Evolutionary conservation across 139 green algal genomes (phyloP).

Genomic region (Micractinium conductrix): DNA sequence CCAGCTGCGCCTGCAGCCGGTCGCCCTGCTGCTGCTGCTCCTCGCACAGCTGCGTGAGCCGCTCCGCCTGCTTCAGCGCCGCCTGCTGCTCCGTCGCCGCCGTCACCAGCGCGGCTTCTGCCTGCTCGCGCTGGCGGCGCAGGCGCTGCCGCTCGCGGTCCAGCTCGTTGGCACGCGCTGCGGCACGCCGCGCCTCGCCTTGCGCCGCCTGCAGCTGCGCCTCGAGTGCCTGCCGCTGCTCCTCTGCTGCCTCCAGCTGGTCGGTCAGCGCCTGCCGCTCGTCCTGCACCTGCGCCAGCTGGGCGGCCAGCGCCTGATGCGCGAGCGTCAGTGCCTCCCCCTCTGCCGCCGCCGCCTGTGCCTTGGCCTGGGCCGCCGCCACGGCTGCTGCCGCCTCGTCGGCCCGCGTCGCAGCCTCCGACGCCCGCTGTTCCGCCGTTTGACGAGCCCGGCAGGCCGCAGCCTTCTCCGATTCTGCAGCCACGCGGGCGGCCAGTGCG

Average conservation of each 20-base stretch:
- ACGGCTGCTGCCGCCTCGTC: background rate
- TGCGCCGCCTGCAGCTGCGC: background rate
- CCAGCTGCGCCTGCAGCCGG: constrained; percentile 3
- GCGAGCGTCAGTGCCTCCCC: background rate
- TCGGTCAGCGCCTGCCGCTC: background rate
- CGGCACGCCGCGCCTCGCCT: background rate
- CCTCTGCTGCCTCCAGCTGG: background rate
- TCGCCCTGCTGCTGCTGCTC: constrained; percentile 18
- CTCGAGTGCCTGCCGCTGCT: background rate
- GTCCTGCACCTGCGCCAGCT: background rate
- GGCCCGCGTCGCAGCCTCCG: background rate
- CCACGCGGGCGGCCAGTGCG: background rate
- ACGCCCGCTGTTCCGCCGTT: background rate
- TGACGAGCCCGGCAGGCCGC: background rate
- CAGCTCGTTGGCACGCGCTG: background rate
- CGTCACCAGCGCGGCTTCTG: background rate
- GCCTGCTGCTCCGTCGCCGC: constrained; percentile 24
- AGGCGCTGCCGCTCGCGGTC: background rate
- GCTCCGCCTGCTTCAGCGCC: constrained; percentile 31
- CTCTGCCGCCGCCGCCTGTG: background rate
- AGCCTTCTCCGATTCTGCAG: background rate
- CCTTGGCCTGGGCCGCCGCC: background rate
- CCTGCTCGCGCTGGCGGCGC: background rate
- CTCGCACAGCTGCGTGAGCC: constrained; percentile 31
- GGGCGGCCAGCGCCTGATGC: background rate